Evolutionary conservation across 208 protist genomes (phyloP), one percentile per base, ranked within the genome.

Genomic region (Wallacemonas sp.): DNA sequence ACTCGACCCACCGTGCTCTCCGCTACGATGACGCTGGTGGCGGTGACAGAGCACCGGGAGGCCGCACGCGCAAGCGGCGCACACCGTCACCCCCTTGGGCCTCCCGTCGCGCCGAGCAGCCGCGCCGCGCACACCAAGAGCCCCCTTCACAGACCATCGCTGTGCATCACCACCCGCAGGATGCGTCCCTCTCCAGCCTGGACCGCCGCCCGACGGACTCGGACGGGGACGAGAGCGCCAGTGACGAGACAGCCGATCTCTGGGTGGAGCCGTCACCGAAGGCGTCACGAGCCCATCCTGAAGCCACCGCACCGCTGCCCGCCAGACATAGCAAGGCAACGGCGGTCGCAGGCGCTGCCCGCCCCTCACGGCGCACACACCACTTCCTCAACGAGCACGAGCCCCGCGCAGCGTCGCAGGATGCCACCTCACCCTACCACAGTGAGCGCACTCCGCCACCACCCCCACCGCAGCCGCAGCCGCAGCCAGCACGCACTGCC

Each of bases 171-270:
- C 36, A 15, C 9, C 36, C 42, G 19, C 9, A 22, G 17, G 42
- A 48, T 9, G 42, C 42, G 19, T 48, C 42, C 42, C 42, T 48
- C 50, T 57, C 50, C n/a, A 57, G 50, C 50, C 50, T 57, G 30
- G 29, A 34, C 50, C 5, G 4, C 9, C 3, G 50, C 30, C 30
- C 29, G 9, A 15, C 9, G 3, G 29, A n/a, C 3, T 8, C 33
- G 24, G 29, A 57, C 50, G 50, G 38, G 9, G 30, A 9, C 15
- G 13, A 27, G 3, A 22, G 17, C 17, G 9, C 24, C 12, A 57
- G 50, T 32, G 50, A 57, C 30, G 8, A 26, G 30, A 37, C 50
- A 3, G 50, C 50, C 4, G 50, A 57, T n/a, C 50, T 57, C 15
- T 57, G 50, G 50, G 50, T 57, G 1, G n/a, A 57, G 50, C 29